Base-by-base conservation (phyloP, 2,329 filamentous ascomycete genomes). In the Orbilia javanica region DNA sequence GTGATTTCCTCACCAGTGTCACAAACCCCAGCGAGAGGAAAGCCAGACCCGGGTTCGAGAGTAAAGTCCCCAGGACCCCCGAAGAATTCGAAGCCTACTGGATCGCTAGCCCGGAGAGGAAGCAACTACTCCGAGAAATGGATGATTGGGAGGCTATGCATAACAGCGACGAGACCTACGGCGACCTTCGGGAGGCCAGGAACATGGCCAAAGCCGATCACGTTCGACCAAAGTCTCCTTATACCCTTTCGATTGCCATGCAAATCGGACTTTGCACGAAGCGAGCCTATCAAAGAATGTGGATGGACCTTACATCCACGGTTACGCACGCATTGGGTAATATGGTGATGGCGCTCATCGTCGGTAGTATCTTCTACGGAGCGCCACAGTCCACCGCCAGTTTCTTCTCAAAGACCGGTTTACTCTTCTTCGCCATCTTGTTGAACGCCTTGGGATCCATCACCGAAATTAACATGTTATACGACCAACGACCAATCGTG, bases 1-100 rank as follows among this genome's bases (percentile, higher is more conserved):
- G 87, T 1, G 91, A 93, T 81, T 93, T 93, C 81, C 84, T 93
- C 10, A 93, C 91, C 0, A 89, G 89, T 0, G 85, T 93, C 27
- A 92, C 91, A 0, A 91, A 90, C 80, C 89, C 90, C 0, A 82
- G 84, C 0, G 90, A 92, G 83, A 87, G 91, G 31, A 84, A 85
- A 53, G 83, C 87, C 0, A 85, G 86, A 0, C 81, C 86, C 5
- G 91, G 91, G 0, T 90, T 88, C 83, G 89, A 92, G 80, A 83
- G 86, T 70, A 85, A 85, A 57, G 89, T 91, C 0, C 91, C 91
- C 0, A 87, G 90, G 1, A 93, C 91, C 0, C 87, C 91, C 0
- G 90, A 92, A 53, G 91, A 93, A 0, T 93, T 93, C 80, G 90
- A 87, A 79, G 69, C 79, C 0, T 84, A 84, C 64, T 87, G 87